These are phyloP conservation scores for Ceratocystis colombiana DNA, from an alignment of 2,329 filamentous ascomycete genomes.

Conservation along the genomic window DNA sequence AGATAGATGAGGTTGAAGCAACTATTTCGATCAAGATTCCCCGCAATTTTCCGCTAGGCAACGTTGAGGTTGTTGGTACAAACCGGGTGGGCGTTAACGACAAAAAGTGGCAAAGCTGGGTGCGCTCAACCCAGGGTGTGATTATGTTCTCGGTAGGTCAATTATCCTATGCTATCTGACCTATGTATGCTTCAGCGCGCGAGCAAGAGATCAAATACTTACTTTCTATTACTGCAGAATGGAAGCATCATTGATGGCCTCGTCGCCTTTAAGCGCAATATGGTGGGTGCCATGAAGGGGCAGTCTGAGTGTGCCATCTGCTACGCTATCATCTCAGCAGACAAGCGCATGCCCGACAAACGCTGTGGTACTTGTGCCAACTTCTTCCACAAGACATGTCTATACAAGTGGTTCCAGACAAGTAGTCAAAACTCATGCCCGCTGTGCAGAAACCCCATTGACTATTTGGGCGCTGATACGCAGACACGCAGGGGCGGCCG, in stretches of 20 bases:
- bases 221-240: conserved; percentile 41
- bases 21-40: conserved; percentile 75
- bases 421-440: conserved; percentile 89
- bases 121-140: conserved; percentile 77
- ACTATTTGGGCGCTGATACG: conserved; percentile 41
- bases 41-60: conserved; percentile 68
- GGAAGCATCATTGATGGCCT: conserved; percentile 82
- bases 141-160: conserved; percentile 69
- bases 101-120: conserved; percentile 85
- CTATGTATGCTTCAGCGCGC: not conserved
- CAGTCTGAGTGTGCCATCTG: conserved; percentile 95
- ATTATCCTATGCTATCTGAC: not conserved
- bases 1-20: conserved; percentile 77
- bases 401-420: conserved; percentile 95
- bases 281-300: conserved; percentile 78
- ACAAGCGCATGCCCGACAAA: conserved; percentile 87
- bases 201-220: conserved; percentile 1
- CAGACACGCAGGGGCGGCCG: conserved; percentile 26
- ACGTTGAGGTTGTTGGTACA: conserved; percentile 63
- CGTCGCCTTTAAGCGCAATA: conserved; percentile 73
- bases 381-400: conserved; percentile 75
- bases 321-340: conserved; percentile 83
- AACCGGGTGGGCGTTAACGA: conserved; percentile 82
- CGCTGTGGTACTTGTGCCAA: conserved; percentile 87
- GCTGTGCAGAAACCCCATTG: conserved; percentile 81